Conservation (phyloP, 129 eudicot species). For the Artemisia tridentata region DNA sequence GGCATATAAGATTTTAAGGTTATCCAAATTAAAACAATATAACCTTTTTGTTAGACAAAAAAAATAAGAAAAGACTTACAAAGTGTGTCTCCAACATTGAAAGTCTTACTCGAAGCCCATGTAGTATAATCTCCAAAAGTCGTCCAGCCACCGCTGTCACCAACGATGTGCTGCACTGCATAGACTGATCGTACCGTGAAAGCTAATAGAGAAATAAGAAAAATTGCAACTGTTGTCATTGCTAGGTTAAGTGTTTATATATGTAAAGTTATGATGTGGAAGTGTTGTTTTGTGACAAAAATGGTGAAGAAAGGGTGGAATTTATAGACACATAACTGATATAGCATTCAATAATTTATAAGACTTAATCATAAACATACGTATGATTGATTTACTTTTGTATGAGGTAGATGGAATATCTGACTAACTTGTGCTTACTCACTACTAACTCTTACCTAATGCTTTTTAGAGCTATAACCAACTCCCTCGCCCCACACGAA, state of each 20-base stretch:
- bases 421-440: slow-evolving; percentile 30
- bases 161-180: slow-evolving; percentile 37
- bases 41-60: too few relatives aligned
- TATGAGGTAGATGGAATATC: slow-evolving; percentile 43
- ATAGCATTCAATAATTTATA: neutral
- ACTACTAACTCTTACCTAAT: slow-evolving; percentile 43
- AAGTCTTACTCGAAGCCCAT: slow-evolving; percentile 37
- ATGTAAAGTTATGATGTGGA: slow-evolving; percentile 4
- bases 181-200: slow-evolving; percentile 7
- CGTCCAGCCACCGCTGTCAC: slow-evolving; percentile 39
- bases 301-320: slow-evolving; percentile 17
- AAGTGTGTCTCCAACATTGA: slow-evolving; percentile 42
- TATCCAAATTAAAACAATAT: too few relatives aligned
- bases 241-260: neutral
- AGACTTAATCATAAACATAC: neutral
- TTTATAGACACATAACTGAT: slow-evolving; percentile 25
- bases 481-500: slow-evolving; percentile 30
- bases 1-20: too few relatives aligned
- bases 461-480: slow-evolving; percentile 19
- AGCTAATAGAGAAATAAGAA: slow-evolving; percentile 17
- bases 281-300: slow-evolving; percentile 20
- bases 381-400: slow-evolving; percentile 10
- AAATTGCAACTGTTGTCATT: slow-evolving; percentile 18
- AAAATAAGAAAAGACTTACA: slow-evolving; percentile 19
- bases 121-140: slow-evolving; percentile 35